Evolutionary conservation across 306 rosid species (phyloP).

Genomic region (Rubus idaeus): DNA sequence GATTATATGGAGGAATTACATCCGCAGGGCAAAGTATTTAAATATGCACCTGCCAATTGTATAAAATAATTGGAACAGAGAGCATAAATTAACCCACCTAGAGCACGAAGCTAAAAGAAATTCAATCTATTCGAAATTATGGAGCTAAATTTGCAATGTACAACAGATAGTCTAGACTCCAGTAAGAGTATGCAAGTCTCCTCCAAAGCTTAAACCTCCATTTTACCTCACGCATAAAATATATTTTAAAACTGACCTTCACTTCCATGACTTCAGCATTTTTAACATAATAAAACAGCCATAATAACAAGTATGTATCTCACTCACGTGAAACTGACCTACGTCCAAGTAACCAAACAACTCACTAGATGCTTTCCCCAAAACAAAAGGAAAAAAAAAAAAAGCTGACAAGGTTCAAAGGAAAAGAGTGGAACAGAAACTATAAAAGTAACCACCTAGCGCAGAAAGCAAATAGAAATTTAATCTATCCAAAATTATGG

Average conservation of each 20-base stretch:
- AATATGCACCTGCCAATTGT: slow-evolving; percentile 61
- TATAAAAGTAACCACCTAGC: background rate
- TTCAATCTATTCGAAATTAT: background rate
- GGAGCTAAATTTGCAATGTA: background rate
- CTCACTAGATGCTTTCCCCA: background rate
- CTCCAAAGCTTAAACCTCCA: background rate
- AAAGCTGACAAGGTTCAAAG: background rate
- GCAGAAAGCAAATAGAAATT: background rate
- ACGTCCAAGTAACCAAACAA: background rate
- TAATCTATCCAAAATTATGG: background rate
- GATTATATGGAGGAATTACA: slow-evolving; percentile 89
- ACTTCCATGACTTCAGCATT: background rate
- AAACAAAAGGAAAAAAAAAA: background rate
- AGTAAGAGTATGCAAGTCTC: background rate
- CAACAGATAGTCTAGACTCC: background rate
- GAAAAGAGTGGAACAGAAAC: background rate
- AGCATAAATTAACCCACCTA: background rate
- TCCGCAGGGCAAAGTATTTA: no score
- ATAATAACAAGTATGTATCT: background rate
- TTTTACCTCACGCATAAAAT: background rate
- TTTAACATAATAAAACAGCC: background rate
- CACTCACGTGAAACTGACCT: background rate
- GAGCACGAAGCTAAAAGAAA: background rate
- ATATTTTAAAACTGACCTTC: background rate
- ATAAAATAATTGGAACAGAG: background rate